These are phyloP conservation scores for Cladorrhinum sp. DNA, from an alignment of 2,329 filamentous ascomycete species.

Conservation along the genomic window DNA sequence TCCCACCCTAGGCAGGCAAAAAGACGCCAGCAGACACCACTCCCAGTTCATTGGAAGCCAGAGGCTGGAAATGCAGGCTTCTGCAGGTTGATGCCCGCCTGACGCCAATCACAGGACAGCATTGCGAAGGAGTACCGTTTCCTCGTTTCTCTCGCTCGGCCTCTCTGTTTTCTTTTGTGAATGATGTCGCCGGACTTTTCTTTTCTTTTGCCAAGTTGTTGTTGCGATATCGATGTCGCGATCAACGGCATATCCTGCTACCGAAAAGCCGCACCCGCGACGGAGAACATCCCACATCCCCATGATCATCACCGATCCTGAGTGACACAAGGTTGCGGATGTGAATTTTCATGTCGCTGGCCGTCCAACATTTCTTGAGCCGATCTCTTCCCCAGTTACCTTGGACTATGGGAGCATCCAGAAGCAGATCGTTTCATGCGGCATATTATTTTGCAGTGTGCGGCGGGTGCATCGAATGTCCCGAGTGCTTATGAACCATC, in stretches of 20 bases:
- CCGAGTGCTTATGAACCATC: slow-evolving; percentile 16
- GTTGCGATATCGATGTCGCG: slow-evolving; percentile 3
- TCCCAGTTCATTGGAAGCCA: slow-evolving; percentile 26
- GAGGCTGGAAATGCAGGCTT: slow-evolving; percentile 27
- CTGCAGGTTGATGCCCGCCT: slow-evolving; percentile 25
- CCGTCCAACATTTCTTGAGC: background rate
- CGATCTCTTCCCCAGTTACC: slow-evolving; percentile 16
- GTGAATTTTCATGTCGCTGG: background rate
- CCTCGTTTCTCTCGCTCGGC: slow-evolving; percentile 14
- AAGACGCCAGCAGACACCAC: slow-evolving; percentile 16
- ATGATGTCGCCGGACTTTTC: slow-evolving; percentile 2
- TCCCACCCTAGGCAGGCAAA: slow-evolving; percentile 11
- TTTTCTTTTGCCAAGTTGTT: background rate
- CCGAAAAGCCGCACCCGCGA: background rate
- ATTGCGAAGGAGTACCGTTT: slow-evolving; percentile 17
- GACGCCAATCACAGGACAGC: slow-evolving; percentile 27
- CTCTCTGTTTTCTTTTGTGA: slow-evolving; percentile 8
- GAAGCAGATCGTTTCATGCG: slow-evolving; percentile 21
- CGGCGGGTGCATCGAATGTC: slow-evolving; percentile 10
- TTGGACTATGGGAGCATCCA: slow-evolving; percentile 7
- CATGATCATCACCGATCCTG: background rate
- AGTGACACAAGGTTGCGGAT: background rate
- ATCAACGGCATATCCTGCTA: background rate
- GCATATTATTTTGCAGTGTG: slow-evolving; percentile 16
- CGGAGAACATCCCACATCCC: background rate